phyloP scores from a whole-genome alignment of 1,284 basidiomycete genomes.

The Tilletia caries region DNA sequence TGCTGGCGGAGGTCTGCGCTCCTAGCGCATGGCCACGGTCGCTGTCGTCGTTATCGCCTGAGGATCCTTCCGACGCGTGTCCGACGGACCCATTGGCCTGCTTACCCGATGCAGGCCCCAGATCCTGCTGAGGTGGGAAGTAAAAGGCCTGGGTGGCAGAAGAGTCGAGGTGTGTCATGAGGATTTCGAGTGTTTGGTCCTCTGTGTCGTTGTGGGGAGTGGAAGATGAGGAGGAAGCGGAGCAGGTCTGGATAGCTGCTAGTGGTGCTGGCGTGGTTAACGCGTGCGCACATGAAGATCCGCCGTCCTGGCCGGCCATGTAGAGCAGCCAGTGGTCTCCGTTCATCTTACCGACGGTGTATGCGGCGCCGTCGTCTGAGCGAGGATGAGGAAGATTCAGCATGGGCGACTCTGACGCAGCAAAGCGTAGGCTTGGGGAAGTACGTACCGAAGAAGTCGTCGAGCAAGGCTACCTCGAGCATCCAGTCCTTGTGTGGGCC shows the following conservation, averaged over 20 bases:
- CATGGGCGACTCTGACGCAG: not conserved
- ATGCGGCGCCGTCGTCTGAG: conserved; percentile 70
- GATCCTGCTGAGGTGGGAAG: conserved; percentile 55
- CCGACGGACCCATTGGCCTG: not conserved
- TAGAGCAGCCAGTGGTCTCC: conserved; percentile 98
- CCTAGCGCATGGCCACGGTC: conserved; percentile 63
- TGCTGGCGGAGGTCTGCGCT: conserved; percentile 64
- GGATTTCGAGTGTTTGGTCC: conserved; percentile 95
- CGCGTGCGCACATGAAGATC: conserved; percentile 42
- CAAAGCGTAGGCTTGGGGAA: not conserved
- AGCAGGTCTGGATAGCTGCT: not conserved
- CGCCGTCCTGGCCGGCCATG: conserved; percentile 49
- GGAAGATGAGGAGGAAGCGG: conserved; percentile 26
- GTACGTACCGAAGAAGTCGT: conserved; percentile 69
- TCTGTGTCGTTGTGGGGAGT: conserved; percentile 17
- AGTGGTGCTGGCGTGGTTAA: conserved; percentile 18
- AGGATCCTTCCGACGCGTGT: not conserved
- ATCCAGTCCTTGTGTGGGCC: conserved; percentile 95
- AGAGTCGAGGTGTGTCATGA: conserved; percentile 90
- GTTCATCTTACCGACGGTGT: conserved; percentile 96
- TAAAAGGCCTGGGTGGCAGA: conserved; percentile 75
- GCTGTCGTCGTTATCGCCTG: not conserved
- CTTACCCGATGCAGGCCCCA: not conserved
- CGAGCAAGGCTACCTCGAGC: conserved; percentile 85
- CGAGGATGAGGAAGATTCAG: not conserved